phyloP scores from a whole-genome alignment of 371 early-diverging fungal species.

The Mucor plumbeus region DNA sequence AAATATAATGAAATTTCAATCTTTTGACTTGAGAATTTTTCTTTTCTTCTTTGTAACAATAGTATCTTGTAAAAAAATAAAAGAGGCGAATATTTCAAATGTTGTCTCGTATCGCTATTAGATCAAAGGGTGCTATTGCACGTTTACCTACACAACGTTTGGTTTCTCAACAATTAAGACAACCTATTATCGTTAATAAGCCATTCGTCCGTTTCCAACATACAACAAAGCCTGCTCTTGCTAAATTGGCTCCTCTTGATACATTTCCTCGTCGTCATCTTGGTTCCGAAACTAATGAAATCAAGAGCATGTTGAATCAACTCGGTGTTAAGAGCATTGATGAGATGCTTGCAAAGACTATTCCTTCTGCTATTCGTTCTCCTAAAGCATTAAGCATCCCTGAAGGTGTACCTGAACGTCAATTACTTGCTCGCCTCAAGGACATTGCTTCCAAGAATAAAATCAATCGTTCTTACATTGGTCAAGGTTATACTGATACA shows the following conservation, averaged over 20 bases:
- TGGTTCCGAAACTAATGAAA: conserved; percentile 79
- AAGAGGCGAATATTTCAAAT: conserved; percentile 11
- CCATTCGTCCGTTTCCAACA: conserved; percentile 39
- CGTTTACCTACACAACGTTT: conserved; percentile 22
- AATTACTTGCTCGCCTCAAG: conserved; percentile 80
- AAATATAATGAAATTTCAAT: background rate
- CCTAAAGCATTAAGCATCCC: conserved; percentile 66
- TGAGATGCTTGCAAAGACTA: conserved; percentile 80
- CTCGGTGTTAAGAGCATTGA: conserved; percentile 81
- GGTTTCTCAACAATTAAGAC: conserved; percentile 21
- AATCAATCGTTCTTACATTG: conserved; percentile 89
- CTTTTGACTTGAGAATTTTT: background rate
- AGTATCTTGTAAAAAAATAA: conserved; percentile 4
- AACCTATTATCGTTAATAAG: conserved; percentile 14
- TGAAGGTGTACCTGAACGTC: conserved; percentile 80
- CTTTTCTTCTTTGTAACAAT: conserved; percentile 9
- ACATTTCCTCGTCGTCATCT: conserved; percentile 88
- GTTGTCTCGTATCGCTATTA: conserved; percentile 43
- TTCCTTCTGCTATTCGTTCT: conserved; percentile 85
- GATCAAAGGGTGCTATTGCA: conserved; percentile 31
- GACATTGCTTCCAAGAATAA: conserved; percentile 89
- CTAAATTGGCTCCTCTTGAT: conserved; percentile 64
- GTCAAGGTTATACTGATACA: conserved; percentile 93
- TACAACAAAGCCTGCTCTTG: conserved; percentile 40
- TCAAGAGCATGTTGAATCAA: conserved; percentile 79